phyloP scores from a whole-genome alignment of 129 eudicot genomes.

The Flaveria sonorensis region DNA sequence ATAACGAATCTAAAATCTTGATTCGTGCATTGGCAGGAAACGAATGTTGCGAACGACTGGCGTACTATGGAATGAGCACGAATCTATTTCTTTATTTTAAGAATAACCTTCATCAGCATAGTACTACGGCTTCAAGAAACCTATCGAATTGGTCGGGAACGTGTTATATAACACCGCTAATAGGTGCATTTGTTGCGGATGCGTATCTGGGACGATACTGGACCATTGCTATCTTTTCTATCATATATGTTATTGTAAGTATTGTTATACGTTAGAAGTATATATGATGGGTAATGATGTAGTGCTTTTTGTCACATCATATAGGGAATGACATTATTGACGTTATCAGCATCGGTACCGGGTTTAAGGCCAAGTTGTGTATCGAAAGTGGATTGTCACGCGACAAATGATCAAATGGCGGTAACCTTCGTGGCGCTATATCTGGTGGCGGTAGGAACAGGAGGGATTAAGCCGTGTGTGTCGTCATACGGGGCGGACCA shows the following conservation, averaged over 20 bases:
- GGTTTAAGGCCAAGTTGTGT: constrained; percentile 58
- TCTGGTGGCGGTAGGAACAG: constrained; percentile 69
- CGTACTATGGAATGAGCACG: constrained; percentile 76
- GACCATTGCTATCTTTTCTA: constrained; percentile 79
- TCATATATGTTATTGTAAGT: constrained; percentile 63
- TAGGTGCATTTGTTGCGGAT: constrained; percentile 80
- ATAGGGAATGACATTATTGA: constrained; percentile 70
- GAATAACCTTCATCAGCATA: constrained; percentile 53
- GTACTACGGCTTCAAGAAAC: constrained; percentile 60
- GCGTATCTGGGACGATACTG: constrained; percentile 79
- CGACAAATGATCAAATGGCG: constrained; percentile 37
- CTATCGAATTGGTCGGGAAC: constrained; percentile 85
- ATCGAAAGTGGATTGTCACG: constrained; percentile 43
- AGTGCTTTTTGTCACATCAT: constrained; percentile 19
- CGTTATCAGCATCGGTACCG: constrained; percentile 58
- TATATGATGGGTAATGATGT: neutral
- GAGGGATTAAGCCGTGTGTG: constrained; percentile 74
- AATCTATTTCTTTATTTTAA: constrained; percentile 71
- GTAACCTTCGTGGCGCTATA: constrained; percentile 50
- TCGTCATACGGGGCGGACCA: constrained; percentile 78
- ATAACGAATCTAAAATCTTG: neutral
- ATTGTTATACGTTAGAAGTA: neutral
- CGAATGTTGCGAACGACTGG: constrained; percentile 82
- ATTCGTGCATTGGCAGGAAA: constrained; percentile 48
- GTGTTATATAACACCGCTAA: constrained; percentile 71